These are phyloP conservation scores for Fusarium lateritium DNA, from an alignment of 2,329 filamentous ascomycete species.

Conservation along the genomic window DNA sequence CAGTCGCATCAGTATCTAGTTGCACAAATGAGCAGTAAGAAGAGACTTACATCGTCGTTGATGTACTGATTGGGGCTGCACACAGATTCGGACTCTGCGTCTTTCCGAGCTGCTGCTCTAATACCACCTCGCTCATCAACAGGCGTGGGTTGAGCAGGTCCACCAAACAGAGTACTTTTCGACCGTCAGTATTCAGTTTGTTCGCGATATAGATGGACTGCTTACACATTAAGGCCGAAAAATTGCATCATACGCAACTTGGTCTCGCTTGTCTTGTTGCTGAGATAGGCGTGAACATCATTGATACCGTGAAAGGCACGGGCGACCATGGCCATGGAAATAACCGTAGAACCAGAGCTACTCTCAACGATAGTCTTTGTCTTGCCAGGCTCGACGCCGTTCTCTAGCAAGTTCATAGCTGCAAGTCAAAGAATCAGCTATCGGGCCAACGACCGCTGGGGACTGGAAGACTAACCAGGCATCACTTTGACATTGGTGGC, in stretches of 20 bases:
- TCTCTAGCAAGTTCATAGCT: constrained; percentile 65
- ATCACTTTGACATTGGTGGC: constrained; percentile 75
- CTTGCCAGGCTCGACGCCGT: constrained; percentile 58
- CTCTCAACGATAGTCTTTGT: constrained; percentile 71
- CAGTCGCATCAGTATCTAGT: background rate
- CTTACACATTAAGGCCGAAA: constrained; percentile 55
- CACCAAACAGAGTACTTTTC: constrained; percentile 51
- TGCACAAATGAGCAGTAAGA: rapidly evolving
- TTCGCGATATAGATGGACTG: too few species aligned
- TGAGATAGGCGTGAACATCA: constrained; percentile 60
- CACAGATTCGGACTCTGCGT: constrained; percentile 49
- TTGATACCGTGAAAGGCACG: constrained; percentile 57
- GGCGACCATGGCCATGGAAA: constrained; percentile 65
- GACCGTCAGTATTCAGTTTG: constrained; percentile 9
- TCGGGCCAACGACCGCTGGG: background rate
- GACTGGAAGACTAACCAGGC: constrained; percentile 59
- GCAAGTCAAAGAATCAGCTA: constrained; percentile 22
- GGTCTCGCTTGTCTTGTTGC: constrained; percentile 63
- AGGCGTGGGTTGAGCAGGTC: constrained; percentile 54
- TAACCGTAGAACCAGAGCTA: constrained; percentile 73
- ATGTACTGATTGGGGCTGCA: constrained; percentile 55
- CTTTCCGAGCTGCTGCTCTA: constrained; percentile 49
- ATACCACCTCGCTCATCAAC: constrained; percentile 54
- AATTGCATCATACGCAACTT: constrained; percentile 54
- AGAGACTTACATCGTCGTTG: constrained; percentile 50